These are phyloP conservation scores for Alternaria ethzedia DNA, from an alignment of 2,329 filamentous ascomycete genomes.

Conservation along the genomic window DNA sequence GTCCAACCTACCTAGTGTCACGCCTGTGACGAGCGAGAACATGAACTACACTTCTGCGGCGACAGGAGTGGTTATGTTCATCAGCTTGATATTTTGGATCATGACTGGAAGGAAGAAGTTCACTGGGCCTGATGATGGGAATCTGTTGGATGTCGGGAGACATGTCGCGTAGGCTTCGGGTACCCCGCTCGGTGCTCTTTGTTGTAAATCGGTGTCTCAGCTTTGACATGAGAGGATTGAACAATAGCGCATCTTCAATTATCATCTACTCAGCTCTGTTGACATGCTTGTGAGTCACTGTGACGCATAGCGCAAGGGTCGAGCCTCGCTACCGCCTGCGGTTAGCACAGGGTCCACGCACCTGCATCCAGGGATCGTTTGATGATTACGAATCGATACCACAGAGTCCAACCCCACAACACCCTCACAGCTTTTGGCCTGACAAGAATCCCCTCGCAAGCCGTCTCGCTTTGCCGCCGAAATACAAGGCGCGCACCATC, in stretches of 20 bases:
- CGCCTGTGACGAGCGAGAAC: constrained; percentile 59
- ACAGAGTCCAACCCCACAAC: neutral
- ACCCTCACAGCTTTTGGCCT: neutral
- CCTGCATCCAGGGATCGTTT: neutral
- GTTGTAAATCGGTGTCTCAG: too few relatives aligned
- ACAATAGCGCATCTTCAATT: too few relatives aligned
- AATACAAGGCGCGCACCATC: neutral
- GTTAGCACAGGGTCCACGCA: neutral
- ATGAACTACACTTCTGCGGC: constrained; percentile 67
- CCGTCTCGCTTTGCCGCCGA: neutral
- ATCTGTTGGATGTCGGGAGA: constrained; percentile 11
- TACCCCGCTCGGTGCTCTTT: neutral
- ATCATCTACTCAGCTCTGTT: too few relatives aligned
- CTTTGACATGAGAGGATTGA: too few relatives aligned
- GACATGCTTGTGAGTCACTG: neutral
- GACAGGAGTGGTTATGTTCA: constrained; percentile 60
- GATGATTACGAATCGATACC: neutral
- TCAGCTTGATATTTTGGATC: constrained; percentile 60
- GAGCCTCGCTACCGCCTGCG: neutral
- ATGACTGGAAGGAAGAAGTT: constrained; percentile 59
- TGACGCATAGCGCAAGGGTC: neutral
- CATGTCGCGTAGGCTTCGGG: neutral
- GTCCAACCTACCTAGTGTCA: constrained; percentile 62
- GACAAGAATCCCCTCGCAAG: neutral
- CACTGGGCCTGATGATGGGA: constrained; percentile 53